Percentiles rank a stretch among this genome's conserved stretches.
Conservation (phyloP, 73 alveolate species). For the Paramecium tetraurelia region DNA sequence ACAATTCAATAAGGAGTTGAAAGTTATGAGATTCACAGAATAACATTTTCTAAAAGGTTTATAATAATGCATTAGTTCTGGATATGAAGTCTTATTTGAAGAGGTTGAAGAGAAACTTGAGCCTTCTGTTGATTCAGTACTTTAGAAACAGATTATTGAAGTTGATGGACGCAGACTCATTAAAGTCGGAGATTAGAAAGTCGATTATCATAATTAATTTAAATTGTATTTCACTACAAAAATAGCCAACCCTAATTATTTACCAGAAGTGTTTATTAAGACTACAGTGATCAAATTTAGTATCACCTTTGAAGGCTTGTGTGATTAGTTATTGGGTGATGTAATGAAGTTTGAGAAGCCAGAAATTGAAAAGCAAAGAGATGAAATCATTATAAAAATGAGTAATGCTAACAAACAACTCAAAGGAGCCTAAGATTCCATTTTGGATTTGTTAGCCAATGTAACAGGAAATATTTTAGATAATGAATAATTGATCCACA, state of each 20-base stretch:
- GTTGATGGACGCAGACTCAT: constrained; percentile 81
- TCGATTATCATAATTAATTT: constrained; percentile 84
- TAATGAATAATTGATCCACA: constrained; percentile 76
- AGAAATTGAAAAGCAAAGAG: constrained; percentile 67
- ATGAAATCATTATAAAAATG: constrained; percentile 67
- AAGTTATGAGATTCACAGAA: constrained; percentile 82
- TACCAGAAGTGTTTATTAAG: constrained; percentile 98
- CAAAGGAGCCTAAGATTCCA: constrained; percentile 48
- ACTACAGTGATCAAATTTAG: constrained; percentile 96
- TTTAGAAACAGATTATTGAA: constrained; percentile 87
- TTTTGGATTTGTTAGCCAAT: constrained; percentile 42
- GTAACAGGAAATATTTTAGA: constrained; percentile 75
- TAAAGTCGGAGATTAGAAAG: constrained; percentile 84
- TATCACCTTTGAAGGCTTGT: constrained; percentile 97
- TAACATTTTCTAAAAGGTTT: constrained; percentile 80
- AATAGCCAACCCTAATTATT: constrained; percentile 98
- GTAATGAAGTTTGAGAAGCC: constrained; percentile 62
- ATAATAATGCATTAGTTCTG: constrained; percentile 87
- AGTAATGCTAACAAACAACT: constrained; percentile 33
- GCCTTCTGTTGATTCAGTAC: constrained; percentile 91
- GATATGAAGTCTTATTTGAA: constrained; percentile 95
- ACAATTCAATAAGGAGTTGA: constrained; percentile 86
- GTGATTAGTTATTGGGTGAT: constrained; percentile 71
- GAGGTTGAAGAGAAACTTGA: constrained; percentile 94
- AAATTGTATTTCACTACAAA: constrained; percentile 98